phyloP scores from a whole-genome alignment of 345 rosid genomes.

The Heritiera fomes region DNA sequence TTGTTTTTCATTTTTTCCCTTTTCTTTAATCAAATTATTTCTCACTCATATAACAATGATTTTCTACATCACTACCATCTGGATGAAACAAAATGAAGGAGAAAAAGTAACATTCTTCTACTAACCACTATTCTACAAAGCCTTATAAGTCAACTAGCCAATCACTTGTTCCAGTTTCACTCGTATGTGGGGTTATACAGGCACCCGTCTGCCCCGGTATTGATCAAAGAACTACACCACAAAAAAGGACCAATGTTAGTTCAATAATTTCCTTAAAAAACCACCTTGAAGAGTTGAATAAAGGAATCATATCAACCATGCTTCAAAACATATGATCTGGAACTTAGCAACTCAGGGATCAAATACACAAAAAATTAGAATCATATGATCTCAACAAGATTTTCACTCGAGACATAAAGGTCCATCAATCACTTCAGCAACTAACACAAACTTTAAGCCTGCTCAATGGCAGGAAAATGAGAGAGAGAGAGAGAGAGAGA shows the following conservation, averaged over 20 bases:
- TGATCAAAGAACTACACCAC: slow-evolving; percentile 59
- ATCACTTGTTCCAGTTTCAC: background rate
- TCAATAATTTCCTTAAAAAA: background rate
- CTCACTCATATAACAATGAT: background rate
- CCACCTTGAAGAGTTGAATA: background rate
- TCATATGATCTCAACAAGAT: background rate
- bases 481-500: background rate
- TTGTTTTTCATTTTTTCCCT: background rate
- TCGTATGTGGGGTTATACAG: slow-evolving; percentile 34
- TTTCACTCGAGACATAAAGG: background rate
- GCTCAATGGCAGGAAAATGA: background rate
- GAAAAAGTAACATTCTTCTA: too few relatives aligned
- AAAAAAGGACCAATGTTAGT: slow-evolving; percentile 13
- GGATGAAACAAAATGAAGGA: too few relatives aligned
- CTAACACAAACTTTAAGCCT: background rate
- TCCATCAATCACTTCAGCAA: background rate
- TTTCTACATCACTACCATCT: slow-evolving; percentile 2
- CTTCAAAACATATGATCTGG: too few relatives aligned
- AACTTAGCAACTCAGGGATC: background rate
- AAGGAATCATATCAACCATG: too few relatives aligned
- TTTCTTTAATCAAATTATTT: background rate
- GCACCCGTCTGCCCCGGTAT: slow-evolving; percentile 57
- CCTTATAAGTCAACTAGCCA: slow-evolving; percentile 13
- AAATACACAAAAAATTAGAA: background rate
- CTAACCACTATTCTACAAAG: slow-evolving; percentile 10